Evolutionary conservation across 2,329 filamentous ascomycete species (phyloP).

Genomic region (Cryphonectria nitschkei): DNA sequence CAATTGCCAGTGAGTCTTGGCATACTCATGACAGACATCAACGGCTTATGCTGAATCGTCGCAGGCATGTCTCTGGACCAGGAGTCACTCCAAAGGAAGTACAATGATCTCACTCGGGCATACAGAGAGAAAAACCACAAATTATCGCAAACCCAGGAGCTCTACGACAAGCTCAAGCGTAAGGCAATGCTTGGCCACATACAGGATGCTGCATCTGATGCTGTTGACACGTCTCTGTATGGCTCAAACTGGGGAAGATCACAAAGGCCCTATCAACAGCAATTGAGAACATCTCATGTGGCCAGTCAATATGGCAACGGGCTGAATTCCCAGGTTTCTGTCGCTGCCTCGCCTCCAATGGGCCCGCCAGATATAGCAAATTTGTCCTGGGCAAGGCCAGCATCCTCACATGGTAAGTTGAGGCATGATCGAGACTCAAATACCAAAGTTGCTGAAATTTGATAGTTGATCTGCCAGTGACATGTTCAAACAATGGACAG

Average conservation of each 20-base stretch:
- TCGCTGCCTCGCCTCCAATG: conserved; percentile 14
- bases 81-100: conserved; percentile 67
- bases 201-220: conserved; percentile 56
- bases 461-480: conserved; percentile 38
- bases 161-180: conserved; percentile 64
- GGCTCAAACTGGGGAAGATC: conserved; percentile 22
- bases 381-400: conserved; percentile 23
- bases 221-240: conserved; percentile 47
- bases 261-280: conserved; percentile 23
- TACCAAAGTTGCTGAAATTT: neutral
- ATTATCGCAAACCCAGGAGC: conserved; percentile 68
- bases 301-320: conserved; percentile 9
- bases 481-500: conserved; percentile 41
- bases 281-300: conserved; percentile 14
- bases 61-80: conserved; percentile 63
- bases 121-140: conserved; percentile 73
- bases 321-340: neutral
- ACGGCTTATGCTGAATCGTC: conserved; percentile 26
- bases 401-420: conserved; percentile 30
- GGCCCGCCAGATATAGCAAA: conserved; percentile 9
- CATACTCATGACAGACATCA: too few species aligned
- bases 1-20: conserved; percentile 59
- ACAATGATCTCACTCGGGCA: conserved; percentile 69
- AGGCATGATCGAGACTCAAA: neutral
- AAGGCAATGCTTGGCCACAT: conserved; percentile 59